Evolutionary conservation across 805 yeast species (phyloP).

Genomic region (Vanderwaltozyma tropicalis): DNA sequence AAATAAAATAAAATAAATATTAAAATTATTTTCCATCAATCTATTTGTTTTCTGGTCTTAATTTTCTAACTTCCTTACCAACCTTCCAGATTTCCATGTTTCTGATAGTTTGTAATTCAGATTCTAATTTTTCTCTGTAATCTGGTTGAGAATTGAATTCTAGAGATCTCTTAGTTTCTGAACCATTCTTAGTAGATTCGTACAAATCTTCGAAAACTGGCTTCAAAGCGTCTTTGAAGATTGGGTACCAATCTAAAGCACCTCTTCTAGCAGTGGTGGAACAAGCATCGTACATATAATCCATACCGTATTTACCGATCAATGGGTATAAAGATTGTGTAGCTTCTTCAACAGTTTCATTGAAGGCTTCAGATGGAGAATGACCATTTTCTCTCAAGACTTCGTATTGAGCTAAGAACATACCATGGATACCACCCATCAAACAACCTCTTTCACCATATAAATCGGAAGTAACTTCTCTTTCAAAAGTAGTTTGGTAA

Average conservation of each 20-base stretch:
- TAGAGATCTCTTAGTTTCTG: slow-evolving; percentile 95
- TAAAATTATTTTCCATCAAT: neutral
- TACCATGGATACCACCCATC: slow-evolving; percentile 99
- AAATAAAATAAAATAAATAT: slow-evolving; percentile 5
- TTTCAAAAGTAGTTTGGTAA: slow-evolving; percentile 98
- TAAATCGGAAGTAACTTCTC: slow-evolving; percentile 97
- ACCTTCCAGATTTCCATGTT: slow-evolving; percentile 98
- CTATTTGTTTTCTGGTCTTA: slow-evolving; percentile 98
- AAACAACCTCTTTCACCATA: slow-evolving; percentile 99
- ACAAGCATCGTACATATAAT: slow-evolving; percentile 99
- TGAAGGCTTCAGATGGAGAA: slow-evolving; percentile 99
- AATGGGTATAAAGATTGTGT: slow-evolving; percentile 98
- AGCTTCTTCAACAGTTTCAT: slow-evolving; percentile 99
- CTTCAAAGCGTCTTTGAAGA: slow-evolving; percentile 96
- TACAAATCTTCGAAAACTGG: slow-evolving; percentile 96
- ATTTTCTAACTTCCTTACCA: slow-evolving; percentile 98
- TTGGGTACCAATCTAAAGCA: slow-evolving; percentile 99
- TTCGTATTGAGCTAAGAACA: slow-evolving; percentile 99
- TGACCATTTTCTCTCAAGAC: slow-evolving; percentile 99
- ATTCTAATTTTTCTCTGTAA: slow-evolving; percentile 93
- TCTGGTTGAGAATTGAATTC: slow-evolving; percentile 97
- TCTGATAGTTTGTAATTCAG: slow-evolving; percentile 88
- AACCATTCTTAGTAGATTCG: slow-evolving; percentile 89
- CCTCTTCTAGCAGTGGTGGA: slow-evolving; percentile 99
- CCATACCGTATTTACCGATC: slow-evolving; percentile 99